Evolutionary conservation across 2,329 filamentous ascomycete species (phyloP), one percentile per base, ranked within the genome.

Genomic region (Sclerotinia sclerotiorum): DNA sequence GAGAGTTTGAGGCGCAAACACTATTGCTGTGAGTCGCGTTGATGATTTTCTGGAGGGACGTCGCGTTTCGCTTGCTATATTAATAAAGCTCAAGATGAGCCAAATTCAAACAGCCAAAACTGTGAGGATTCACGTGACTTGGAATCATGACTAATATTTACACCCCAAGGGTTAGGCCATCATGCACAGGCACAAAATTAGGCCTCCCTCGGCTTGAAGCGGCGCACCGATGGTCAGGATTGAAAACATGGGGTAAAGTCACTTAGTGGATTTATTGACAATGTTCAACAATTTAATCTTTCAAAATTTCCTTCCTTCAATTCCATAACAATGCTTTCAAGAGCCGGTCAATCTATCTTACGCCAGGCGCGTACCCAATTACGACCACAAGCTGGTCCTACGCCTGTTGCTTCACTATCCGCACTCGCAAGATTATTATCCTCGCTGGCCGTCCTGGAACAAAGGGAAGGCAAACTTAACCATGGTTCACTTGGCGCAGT

Each of bases 361-460:
- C 75, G 75, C 68, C 76, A 76, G 65, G 73, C 71, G 62, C 73
- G 76, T n/a, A 74, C 70, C 58, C 83, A 83, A 77, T 79, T 85
- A 69, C 79, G 79, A 67, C 70, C 78, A 63, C 75, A 78, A 69
- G 74, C 74, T 61, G 75, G 70, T 77, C 69, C 76, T 78, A 77
- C 81, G 79, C 77, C 81, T 35, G 68, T 76, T 69, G 71, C 74
- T 17, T 77, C 76, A 17, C 69, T 76, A 78, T 87, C 87, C 68
- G 83, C 85, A 71, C 81, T 90, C 72, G 84, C 85, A 74, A 87
- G 91, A 75, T 83, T 97, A 70, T 85, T 96, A 69, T 97, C 94
- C 63, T 95, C 94, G 48, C 86, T 99, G 68, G 94, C 94, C 57
- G 84, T 99, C 66, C 87, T 99, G 71, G 95, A 99, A 82, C 95